Percentiles rank a stretch among this genome's conserved stretches.
These are phyloP conservation scores for Catharanthus roseus DNA, from an alignment of 257 asterid species.

Conservation along the genomic window DNA sequence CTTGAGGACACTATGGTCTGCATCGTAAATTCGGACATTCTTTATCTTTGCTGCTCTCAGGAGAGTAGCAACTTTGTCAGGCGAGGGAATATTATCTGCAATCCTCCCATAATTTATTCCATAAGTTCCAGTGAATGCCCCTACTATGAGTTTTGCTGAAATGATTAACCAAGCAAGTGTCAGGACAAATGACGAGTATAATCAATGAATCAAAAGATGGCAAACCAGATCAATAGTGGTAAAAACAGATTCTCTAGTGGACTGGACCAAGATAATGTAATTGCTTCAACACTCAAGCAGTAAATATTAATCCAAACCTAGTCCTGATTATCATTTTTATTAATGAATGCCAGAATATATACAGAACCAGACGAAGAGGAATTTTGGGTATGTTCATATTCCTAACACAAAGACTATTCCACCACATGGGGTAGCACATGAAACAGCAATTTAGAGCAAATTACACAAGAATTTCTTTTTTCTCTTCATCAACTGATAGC, in stretches of 20 bases:
- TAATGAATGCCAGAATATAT: not conserved
- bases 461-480: not conserved
- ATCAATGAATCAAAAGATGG: not conserved
- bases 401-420: no score
- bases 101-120: conserved; percentile 95
- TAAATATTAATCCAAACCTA: not conserved
- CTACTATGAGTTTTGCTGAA: conserved; percentile 37
- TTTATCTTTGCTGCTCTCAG: conserved; percentile 82
- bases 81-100: conserved; percentile 92
- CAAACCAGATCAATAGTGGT: not conserved
- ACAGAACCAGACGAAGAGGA: not conserved
- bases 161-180: conserved; percentile 5
- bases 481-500: not conserved
- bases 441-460: not conserved
- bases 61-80: conserved; percentile 68
- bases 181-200: not conserved
- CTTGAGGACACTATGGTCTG: conserved; percentile 68
- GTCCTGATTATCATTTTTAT: not conserved
- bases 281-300: not conserved
- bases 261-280: conserved; percentile 4
- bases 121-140: conserved; percentile 82
- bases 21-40: conserved; percentile 82
- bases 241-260: not conserved
- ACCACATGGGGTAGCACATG: no score
- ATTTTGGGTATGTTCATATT: not conserved